Conservation (phyloP, 2,329 filamentous ascomycete genomes). For the Penicillium sp. region DNA sequence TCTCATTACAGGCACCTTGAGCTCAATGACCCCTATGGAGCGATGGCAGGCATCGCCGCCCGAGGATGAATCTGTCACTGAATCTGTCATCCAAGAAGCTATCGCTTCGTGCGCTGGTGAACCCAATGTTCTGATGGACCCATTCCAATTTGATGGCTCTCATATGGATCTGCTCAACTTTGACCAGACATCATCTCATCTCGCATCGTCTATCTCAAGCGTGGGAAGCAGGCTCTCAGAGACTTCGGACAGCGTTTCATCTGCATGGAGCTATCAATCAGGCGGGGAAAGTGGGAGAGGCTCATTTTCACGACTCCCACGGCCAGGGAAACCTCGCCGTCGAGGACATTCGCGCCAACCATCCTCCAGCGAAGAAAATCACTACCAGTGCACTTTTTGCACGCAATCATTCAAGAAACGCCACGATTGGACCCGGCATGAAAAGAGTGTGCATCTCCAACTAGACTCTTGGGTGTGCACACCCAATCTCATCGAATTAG, state of each 20-base stretch:
- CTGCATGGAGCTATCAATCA: conserved; percentile 41
- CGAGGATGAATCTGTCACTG: conserved; percentile 50
- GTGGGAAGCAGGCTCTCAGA: conserved; percentile 36
- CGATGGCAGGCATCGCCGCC: conserved; percentile 52
- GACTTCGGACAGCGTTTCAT: conserved; percentile 37
- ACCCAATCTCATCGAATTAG: conserved; percentile 26
- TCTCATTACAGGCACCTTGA: conserved; percentile 43
- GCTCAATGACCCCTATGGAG: conserved; percentile 53
- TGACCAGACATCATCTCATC: conserved; percentile 33
- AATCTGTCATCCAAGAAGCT: conserved; percentile 46
- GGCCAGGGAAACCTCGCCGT: conserved; percentile 7
- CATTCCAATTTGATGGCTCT: conserved; percentile 22
- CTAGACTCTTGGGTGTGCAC: conserved; percentile 50
- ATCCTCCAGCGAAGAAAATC: conserved; percentile 6
- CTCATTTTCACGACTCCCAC: conserved; percentile 28
- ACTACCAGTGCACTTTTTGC: conserved; percentile 56
- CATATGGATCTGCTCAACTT: conserved; percentile 34
- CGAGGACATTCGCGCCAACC: conserved; percentile 10
- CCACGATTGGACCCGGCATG: conserved; percentile 56
- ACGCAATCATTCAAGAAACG: conserved; percentile 53
- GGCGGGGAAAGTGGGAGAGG: conserved; percentile 22
- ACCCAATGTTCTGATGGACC: conserved; percentile 6
- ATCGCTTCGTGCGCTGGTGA: conserved; percentile 24
- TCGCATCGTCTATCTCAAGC: conserved; percentile 38
- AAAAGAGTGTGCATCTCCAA: conserved; percentile 54